Evolutionary conservation across 2,329 filamentous ascomycete species (phyloP).

Genomic region (Fusarium sarcochroum): DNA sequence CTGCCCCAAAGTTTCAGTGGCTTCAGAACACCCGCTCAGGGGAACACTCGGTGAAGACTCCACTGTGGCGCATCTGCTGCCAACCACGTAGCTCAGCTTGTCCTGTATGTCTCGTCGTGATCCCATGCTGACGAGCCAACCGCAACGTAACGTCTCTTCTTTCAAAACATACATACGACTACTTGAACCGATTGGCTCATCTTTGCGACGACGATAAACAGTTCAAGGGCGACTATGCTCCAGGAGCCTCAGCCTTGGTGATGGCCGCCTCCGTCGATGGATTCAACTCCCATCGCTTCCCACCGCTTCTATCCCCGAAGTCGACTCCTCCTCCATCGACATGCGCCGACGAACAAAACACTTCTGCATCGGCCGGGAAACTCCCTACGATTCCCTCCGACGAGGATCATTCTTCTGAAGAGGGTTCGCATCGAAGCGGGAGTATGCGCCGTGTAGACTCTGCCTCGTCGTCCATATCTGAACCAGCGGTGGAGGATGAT

Average conservation of each 20-base stretch:
- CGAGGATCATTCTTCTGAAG: conserved; percentile 51
- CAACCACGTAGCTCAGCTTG: conserved; percentile 12
- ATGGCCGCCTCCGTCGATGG: conserved; percentile 47
- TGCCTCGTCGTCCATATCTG: conserved; percentile 51
- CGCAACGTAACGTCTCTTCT: conserved; percentile 11
- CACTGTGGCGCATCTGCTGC: conserved; percentile 38
- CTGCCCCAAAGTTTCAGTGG: conserved; percentile 39
- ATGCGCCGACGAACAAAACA: conserved; percentile 22
- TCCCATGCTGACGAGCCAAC: conserved; percentile 13
- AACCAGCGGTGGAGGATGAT: conserved; percentile 47
- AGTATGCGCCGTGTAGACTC: conserved; percentile 45
- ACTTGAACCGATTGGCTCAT: background rate
- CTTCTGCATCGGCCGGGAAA: background rate
- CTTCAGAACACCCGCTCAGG: conserved; percentile 29
- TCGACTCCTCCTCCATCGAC: conserved; percentile 30
- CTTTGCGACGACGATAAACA: background rate
- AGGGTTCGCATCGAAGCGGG: conserved; percentile 45
- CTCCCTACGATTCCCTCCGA: conserved; percentile 49
- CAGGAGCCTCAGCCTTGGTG: conserved; percentile 42
- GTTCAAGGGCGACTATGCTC: conserved; percentile 31
- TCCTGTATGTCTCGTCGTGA: conserved; percentile 4
- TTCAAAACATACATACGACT: conserved; percentile 5
- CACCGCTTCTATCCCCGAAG: conserved; percentile 35
- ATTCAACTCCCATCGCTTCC: conserved; percentile 38
- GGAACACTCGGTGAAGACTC: conserved; percentile 17